Conservation (phyloP, 2,329 filamentous ascomycete genomes). For the Celoporthe dispersa region DNA sequence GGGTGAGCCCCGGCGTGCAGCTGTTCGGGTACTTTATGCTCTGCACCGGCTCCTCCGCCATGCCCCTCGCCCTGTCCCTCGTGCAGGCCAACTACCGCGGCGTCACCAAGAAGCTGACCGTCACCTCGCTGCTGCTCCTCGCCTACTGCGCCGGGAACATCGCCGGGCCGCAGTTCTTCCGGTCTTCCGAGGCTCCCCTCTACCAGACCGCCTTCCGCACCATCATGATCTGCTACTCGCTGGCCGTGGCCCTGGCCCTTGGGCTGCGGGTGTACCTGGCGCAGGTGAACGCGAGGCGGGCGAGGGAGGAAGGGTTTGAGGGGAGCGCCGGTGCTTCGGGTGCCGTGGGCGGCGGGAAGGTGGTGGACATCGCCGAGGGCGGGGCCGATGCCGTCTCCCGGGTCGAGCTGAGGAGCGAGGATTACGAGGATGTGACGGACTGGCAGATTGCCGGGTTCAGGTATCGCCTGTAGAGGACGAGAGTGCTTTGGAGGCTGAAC, state of each 20-base stretch:
- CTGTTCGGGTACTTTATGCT: constrained; percentile 64
- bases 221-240: constrained; percentile 60
- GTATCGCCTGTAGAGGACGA: constrained; percentile 46
- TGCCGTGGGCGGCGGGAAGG: constrained; percentile 43
- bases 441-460: constrained; percentile 63
- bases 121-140: constrained; percentile 59
- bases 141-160: constrained; percentile 63
- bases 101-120: constrained; percentile 64
- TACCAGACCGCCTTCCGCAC: constrained; percentile 59
- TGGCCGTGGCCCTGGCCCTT: constrained; percentile 51
- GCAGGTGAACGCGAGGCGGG: constrained; percentile 49
- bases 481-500: neutral
- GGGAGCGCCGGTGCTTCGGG: constrained; percentile 49
- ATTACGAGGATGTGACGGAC: constrained; percentile 63
- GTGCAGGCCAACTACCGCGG: constrained; percentile 61
- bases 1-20: constrained; percentile 48
- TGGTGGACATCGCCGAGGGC: constrained; percentile 36
- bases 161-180: constrained; percentile 60
- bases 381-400: constrained; percentile 39
- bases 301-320: constrained; percentile 47
- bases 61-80: constrained; percentile 60
- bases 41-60: constrained; percentile 55
- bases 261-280: constrained; percentile 53
- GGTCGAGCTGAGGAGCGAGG: constrained; percentile 46
- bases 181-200: constrained; percentile 50